Conservation (phyloP, 495 filamentous ascomycete genomes). For the Podospora fimiseda region DNA sequence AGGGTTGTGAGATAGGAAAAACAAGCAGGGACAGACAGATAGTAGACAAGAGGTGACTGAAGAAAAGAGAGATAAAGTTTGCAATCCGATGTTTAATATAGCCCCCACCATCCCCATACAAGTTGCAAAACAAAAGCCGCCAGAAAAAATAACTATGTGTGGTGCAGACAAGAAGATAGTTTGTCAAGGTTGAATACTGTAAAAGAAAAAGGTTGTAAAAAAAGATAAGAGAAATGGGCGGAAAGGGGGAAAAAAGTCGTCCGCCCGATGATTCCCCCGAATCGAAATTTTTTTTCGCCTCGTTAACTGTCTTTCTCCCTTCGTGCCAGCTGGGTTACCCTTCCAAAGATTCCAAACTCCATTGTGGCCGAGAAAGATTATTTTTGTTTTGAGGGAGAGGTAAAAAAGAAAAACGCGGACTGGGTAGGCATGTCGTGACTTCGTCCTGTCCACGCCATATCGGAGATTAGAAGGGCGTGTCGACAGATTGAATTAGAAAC, state of each 20-base stretch:
- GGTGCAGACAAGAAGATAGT: neutral
- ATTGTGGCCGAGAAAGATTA: too few relatives aligned
- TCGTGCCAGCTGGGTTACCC: too few relatives aligned
- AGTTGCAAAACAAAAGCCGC: neutral
- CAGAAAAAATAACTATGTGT: neutral
- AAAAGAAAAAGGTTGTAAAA: neutral
- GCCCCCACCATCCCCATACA: neutral
- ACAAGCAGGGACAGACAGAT: neutral
- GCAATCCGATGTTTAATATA: neutral
- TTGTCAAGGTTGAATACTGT: neutral
- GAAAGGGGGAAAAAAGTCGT: neutral
- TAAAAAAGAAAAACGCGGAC: constrained; percentile 26
- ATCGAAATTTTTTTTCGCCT: too few relatives aligned
- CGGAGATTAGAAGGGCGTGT: constrained; percentile 39
- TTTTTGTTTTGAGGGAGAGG: neutral
- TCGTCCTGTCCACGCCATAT: constrained; percentile 47
- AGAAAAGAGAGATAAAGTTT: neutral
- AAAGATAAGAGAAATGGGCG: neutral
- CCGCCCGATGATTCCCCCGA: neutral
- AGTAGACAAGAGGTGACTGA: neutral
- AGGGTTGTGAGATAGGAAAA: too few relatives aligned
- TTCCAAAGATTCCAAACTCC: too few relatives aligned
- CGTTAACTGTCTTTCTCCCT: too few relatives aligned
- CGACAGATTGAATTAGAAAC: constrained; percentile 37
- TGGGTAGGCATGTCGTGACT: constrained; percentile 40